Percentiles rank a stretch among this genome's conserved stretches.
Conservation (phyloP, 2,329 filamentous ascomycete genomes). For the Grosmannia clavigera region DNA sequence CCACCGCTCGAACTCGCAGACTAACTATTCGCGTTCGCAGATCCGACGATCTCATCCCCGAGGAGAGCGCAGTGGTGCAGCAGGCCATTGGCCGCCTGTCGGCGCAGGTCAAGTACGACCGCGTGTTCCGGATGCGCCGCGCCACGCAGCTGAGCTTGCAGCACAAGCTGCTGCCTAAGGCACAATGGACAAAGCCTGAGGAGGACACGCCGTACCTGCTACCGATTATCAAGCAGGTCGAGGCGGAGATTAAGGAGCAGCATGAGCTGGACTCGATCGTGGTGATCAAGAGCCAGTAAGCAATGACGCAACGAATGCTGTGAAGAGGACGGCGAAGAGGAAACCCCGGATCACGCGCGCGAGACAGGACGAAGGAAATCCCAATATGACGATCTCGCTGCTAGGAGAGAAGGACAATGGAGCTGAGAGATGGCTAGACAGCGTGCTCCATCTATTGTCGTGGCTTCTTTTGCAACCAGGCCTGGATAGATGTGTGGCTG, state of each 20-base stretch:
- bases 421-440: neutral
- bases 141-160: conserved; percentile 66
- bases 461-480: neutral
- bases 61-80: conserved; percentile 81
- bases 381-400: no score
- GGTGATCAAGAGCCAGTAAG: conserved; percentile 35
- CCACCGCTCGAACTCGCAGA: neutral
- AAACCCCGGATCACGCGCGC: neutral
- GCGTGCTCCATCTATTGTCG: neutral
- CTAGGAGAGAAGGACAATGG: neutral
- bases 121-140: conserved; percentile 91
- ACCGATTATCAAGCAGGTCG: conserved; percentile 39
- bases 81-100: conserved; percentile 82
- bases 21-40: conserved; percentile 31
- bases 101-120: conserved; percentile 86
- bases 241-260: conserved; percentile 36
- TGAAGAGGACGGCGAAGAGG: neutral
- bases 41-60: conserved; percentile 86
- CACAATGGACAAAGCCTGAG: conserved; percentile 46
- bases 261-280: conserved; percentile 37
- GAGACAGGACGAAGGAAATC: neutral
- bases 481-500: neutral
- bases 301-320: neutral
- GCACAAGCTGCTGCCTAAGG: conserved; percentile 52
- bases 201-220: conserved; percentile 44